These are phyloP conservation scores for Cerioporus squamosus DNA, from an alignment of 1,284 basidiomycete species.

Conservation along the genomic window DNA sequence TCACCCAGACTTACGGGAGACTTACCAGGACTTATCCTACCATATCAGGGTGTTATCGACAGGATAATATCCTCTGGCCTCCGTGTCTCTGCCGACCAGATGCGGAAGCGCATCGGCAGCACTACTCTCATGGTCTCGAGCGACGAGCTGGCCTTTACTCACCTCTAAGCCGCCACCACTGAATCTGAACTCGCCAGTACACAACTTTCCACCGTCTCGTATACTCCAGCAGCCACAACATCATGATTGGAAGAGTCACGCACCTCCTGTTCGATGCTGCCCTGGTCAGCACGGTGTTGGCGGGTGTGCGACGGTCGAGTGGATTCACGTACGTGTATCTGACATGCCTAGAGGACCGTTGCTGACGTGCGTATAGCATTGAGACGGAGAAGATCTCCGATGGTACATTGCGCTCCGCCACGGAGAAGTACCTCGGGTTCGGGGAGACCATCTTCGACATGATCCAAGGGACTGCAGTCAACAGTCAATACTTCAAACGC, in stretches of 20 bases:
- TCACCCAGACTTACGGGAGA: too few relatives aligned
- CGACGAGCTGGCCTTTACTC: too few relatives aligned
- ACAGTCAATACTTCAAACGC: constrained; percentile 78
- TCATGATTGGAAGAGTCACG: constrained; percentile 71
- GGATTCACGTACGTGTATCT: constrained; percentile 76
- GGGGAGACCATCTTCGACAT: constrained; percentile 92
- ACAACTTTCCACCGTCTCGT: background rate
- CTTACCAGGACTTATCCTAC: background rate
- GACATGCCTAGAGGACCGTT: background rate
- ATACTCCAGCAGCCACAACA: background rate
- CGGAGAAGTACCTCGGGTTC: constrained; percentile 83
- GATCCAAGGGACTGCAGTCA: constrained; percentile 79
- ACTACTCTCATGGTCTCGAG: background rate
- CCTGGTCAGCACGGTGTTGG: constrained; percentile 87
- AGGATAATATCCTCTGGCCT: too few relatives aligned
- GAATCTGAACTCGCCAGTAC: background rate
- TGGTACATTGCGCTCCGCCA: constrained; percentile 72
- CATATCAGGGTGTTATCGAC: too few relatives aligned
- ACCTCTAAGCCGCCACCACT: background rate
- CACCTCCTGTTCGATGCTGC: constrained; percentile 90
- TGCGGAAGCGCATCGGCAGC: constrained; percentile 19
- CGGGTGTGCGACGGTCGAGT: constrained; percentile 90
- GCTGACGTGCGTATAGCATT: constrained; percentile 49
- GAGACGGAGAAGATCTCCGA: constrained; percentile 75
- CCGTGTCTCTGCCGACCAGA: background rate